Base-by-base conservation (phyloP, 768 basidiomycete species). In the Psilocybe cubensis region DNA sequence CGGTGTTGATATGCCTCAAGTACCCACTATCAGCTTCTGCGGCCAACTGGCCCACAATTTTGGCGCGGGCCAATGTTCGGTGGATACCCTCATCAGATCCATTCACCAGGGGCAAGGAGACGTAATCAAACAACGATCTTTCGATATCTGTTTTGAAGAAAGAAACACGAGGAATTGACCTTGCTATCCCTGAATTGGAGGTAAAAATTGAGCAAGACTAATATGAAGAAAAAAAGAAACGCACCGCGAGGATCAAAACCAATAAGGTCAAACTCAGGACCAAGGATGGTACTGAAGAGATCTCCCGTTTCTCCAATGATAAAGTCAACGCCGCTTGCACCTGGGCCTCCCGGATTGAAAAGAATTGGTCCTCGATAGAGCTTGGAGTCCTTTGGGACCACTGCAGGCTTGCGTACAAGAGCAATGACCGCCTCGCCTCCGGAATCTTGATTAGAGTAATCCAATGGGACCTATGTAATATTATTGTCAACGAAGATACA, bases 301-400 rank as follows among this genome's bases (percentile, higher is more conserved):
- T 63, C 55, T 2, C 73, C 78, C 42, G 10, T 33, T 0, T 18
- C 2, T 7, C 20, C n/a, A 9, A 62, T 31, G 23, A 76, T 56
- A 0, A 74, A 27, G 5, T 68, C 63, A 1, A 80, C 73, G 9
- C 80, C 79, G 56, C 77, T 76, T 12, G 74, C 77, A 9, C 80
- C 80, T 0, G 80, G 80, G 1, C 81, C 80, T 11, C 80, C 78
- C 3, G 79, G 79, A 47, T 80, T 81, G 60, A 78, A 68, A 2
- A 81, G 63, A 10, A 81, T 66, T 1, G 79, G 79, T 0, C 80
- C 80, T 23, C 73, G 72, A 54, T 80, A 82, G 4, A 67, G 58
- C 2, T 62, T 51, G 0, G 70, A 68, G 28, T 33, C 49, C 1
- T 52, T 40, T 3, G 68, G 59, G 1, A 76, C 54, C 1, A 66